A percentile compares a stretch with the other conserved stretches of the same genome.
Conservation (phyloP, 2,329 filamentous ascomycete species). For the Cordyceps tenuipes region DNA sequence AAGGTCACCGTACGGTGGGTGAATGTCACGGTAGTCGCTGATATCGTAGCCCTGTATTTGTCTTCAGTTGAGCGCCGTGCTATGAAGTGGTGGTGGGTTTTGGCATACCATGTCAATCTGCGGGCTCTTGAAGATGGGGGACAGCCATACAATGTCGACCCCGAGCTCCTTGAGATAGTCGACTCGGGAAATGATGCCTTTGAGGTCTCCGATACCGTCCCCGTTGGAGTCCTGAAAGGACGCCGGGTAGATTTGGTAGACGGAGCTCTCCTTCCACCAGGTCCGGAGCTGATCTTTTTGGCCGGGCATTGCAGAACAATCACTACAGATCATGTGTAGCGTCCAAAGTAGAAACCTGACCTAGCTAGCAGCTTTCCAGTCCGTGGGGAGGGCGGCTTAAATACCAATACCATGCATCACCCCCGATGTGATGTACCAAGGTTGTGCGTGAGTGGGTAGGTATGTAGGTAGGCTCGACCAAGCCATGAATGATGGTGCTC, state of each 20-base stretch:
- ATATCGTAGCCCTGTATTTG: slow-evolving; percentile 54
- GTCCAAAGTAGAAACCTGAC: not conserved
- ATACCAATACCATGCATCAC: not conserved
- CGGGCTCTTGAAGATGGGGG: slow-evolving; percentile 41
- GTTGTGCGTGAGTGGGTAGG: too few relatives aligned
- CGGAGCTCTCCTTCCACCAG: slow-evolving; percentile 54
- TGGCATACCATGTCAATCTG: slow-evolving; percentile 52
- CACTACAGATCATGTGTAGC: not conserved
- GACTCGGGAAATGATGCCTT: slow-evolving; percentile 47
- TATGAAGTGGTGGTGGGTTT: not conserved
- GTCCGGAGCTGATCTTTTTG: slow-evolving; percentile 20
- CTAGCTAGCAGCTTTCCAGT: not conserved
- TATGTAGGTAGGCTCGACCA: not conserved
- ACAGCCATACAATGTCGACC: slow-evolving; percentile 50
- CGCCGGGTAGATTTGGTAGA: slow-evolving; percentile 56
- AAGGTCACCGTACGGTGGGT: slow-evolving; percentile 59
- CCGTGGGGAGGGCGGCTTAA: not conserved
- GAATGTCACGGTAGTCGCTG: slow-evolving; percentile 57
- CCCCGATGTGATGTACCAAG: too few relatives aligned
- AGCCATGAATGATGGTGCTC: not conserved
- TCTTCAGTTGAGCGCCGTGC: not conserved
- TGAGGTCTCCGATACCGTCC: slow-evolving; percentile 48
- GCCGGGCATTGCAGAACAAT: slow-evolving; percentile 6
- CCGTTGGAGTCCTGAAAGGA: slow-evolving; percentile 52
- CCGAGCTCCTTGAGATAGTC: slow-evolving; percentile 48